Percentiles rank a stretch among this genome's conserved stretches.
Conservation (phyloP, 1,284 basidiomycete genomes). For the Ceratobasidium sp. region DNA sequence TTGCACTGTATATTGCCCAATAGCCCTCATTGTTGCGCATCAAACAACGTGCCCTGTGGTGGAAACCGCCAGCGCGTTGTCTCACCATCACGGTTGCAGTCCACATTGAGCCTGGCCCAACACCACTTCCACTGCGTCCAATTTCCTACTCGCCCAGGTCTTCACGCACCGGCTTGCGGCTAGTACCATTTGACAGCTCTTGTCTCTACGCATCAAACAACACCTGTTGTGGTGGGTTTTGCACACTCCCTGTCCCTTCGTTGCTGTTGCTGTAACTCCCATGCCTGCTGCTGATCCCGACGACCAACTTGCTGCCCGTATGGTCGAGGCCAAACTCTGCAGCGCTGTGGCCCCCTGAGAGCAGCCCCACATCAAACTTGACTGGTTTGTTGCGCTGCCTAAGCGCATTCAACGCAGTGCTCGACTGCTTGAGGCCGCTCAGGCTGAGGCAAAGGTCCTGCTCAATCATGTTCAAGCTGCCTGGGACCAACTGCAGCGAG, state of each 20-base stretch:
- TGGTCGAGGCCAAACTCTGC: neutral
- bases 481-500: neutral
- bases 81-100: too few relatives aligned
- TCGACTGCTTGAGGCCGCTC: neutral
- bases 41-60: too few relatives aligned
- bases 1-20: neutral
- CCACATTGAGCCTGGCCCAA: too few relatives aligned
- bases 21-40: neutral
- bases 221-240: neutral
- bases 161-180: too few relatives aligned
- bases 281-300: neutral
- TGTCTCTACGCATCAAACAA: neutral
- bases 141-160: too few relatives aligned
- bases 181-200: neutral
- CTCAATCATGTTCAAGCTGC: neutral
- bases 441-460: neutral
- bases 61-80: too few relatives aligned
- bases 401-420: neutral
- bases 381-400: neutral
- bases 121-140: too few relatives aligned
- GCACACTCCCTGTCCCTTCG: neutral
- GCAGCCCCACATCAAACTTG: neutral
- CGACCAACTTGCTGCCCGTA: neutral
- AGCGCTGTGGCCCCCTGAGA: neutral
- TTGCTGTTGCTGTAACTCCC: neutral